Evolutionary conservation across 1,284 basidiomycete species (phyloP), one percentile per base, ranked within the genome.

Genomic region (Cutaneotrichosporon spelunceum): DNA sequence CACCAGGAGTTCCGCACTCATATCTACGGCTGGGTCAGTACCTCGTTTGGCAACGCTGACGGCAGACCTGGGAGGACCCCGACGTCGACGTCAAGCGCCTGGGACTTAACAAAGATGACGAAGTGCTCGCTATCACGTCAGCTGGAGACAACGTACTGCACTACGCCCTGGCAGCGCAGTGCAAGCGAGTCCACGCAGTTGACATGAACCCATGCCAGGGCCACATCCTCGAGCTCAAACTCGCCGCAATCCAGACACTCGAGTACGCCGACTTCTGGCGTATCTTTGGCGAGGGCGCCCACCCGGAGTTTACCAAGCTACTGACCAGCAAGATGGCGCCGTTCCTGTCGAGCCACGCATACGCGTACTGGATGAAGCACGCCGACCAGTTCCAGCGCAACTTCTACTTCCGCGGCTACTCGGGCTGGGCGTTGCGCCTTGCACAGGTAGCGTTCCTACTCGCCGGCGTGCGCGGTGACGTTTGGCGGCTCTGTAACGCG

Each of bases 141-240:
- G 90, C 88, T 0, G 90, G 89, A 0, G 89, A 90, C 76, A 91
- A 91, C 71, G 88, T 88, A 2, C 80, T 91, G 45, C 90, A 91
- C 76, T 91, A 91, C 69, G 88, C 88, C 6, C 85, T 89, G 53
- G 83, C 83, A 1, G 87, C 85, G 6, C 77, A 83, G 56, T 87
- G 88, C 9, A 80, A 82, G 59, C 77, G 82, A 79, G 87, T 90
- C 45, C 88, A 90, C 67, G 88, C 87, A 53, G 88, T 90, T 50
- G 88, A 77, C 59, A 77, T 77, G 75, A 77, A 83, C 72, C 81
- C 82, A 1, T 83, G 82, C 69, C 89, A 91, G 81, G 88, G 88
- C 6, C 88, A 91, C 75, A 81, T 91, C 36, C 81, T 90, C 26
- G 89, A 91, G 75, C 82, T 91, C 55, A 91, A 91, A 77, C 84